Conservation (phyloP, 768 basidiomycete species). For the Tylopilus intermedius region DNA sequence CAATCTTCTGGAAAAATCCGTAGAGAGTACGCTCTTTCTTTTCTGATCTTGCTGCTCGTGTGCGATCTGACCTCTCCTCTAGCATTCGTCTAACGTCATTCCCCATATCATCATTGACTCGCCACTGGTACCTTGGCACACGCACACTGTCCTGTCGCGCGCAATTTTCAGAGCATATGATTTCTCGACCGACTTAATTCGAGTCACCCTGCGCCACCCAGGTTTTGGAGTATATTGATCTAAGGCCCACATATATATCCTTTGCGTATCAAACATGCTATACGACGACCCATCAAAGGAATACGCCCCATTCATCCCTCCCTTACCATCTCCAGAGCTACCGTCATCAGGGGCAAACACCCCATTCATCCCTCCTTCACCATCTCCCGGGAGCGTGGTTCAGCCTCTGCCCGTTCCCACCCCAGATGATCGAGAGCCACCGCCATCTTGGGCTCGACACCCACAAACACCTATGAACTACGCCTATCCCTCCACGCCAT, state of each 20-base stretch:
- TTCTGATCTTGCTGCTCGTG: neutral
- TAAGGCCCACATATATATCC: conserved; percentile 7
- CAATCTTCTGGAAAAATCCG: neutral
- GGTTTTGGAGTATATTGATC: conserved; percentile 23
- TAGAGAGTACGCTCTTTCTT: conserved; percentile 2
- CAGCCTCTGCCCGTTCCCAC: conserved; percentile 35
- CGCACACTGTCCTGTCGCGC: conserved; percentile 11
- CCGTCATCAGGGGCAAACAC: conserved; percentile 31
- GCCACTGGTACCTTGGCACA: conserved; percentile 1
- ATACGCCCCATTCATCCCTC: conserved; percentile 37
- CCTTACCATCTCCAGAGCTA: too few relatives aligned
- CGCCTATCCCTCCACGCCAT: conserved; percentile 32
- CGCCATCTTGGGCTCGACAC: conserved; percentile 33
- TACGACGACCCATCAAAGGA: conserved; percentile 28
- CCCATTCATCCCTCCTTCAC: conserved; percentile 38
- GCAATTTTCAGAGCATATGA: conserved; percentile 2
- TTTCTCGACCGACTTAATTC: conserved; percentile 8
- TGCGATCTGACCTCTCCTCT: conserved; percentile 4
- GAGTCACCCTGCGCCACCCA: conserved; percentile 9
- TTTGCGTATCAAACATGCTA: conserved; percentile 19
- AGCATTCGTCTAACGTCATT: neutral
- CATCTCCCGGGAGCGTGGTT: conserved; percentile 30
- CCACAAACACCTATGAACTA: conserved; percentile 34
- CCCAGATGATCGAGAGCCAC: conserved; percentile 24
- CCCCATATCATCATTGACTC: conserved; percentile 8